phyloP scores from a whole-genome alignment of 495 filamentous ascomycete species.

The Oleoguttula mirabilis region DNA sequence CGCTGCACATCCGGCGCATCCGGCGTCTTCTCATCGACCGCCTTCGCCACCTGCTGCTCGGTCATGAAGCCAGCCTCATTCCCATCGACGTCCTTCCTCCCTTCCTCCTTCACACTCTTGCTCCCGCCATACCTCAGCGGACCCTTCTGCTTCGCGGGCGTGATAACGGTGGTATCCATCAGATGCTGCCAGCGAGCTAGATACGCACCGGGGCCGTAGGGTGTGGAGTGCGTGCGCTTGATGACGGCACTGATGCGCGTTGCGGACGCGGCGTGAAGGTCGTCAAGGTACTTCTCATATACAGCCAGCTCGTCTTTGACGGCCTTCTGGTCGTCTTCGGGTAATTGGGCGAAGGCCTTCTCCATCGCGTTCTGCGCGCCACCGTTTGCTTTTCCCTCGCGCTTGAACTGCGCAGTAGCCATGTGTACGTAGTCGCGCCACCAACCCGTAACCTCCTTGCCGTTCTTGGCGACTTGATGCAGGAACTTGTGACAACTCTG shows the following conservation, averaged over 20 bases:
- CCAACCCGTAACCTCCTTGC: constrained; percentile 41
- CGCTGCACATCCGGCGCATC: constrained; percentile 10
- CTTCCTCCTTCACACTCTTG: constrained; percentile 37
- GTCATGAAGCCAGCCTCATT: constrained; percentile 22
- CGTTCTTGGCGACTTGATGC: constrained; percentile 49
- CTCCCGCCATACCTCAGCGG: constrained; percentile 39
- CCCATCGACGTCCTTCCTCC: constrained; percentile 36
- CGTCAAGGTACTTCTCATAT: constrained; percentile 42
- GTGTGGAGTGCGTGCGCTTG: constrained; percentile 20
- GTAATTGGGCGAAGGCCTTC: constrained; percentile 35
- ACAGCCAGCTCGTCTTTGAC: constrained; percentile 37
- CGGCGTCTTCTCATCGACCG: constrained; percentile 2
- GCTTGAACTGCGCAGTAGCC: constrained; percentile 32
- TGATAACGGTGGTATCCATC: constrained; percentile 47
- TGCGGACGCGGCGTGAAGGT: constrained; percentile 37
- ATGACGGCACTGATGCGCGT: constrained; percentile 33
- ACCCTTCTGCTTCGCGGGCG: constrained; percentile 37
- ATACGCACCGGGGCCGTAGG: constrained; percentile 49
- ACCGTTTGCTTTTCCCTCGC: constrained; percentile 26
- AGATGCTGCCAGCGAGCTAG: constrained; percentile 51
- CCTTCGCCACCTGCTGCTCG: constrained; percentile 12
- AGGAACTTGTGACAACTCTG: constrained; percentile 47
- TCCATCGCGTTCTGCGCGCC: constrained; percentile 36
- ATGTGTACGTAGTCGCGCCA: constrained; percentile 37
- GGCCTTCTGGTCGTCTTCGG: constrained; percentile 24